Percentiles rank a stretch among this genome's conserved stretches.
These are phyloP conservation scores for Suillus lakei DNA, from an alignment of 768 basidiomycete genomes.

Conservation along the genomic window DNA sequence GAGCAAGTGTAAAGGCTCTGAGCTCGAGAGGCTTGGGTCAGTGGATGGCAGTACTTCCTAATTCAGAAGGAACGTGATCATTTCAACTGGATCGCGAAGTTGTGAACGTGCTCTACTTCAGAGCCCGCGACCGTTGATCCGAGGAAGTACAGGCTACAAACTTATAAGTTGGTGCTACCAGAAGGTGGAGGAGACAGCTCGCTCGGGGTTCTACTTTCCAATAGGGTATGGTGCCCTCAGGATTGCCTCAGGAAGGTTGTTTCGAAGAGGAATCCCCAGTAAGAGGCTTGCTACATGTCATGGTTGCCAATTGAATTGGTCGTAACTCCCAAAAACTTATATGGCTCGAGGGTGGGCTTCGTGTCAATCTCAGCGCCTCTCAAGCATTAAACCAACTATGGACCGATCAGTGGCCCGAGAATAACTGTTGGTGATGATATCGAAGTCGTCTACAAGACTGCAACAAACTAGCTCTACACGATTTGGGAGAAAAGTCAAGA, in stretches of 20 bases:
- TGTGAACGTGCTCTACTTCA: no score
- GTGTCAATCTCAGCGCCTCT: no score
- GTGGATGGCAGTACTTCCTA: no score
- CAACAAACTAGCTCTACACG: neutral
- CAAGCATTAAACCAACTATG: neutral
- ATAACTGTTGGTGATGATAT: neutral
- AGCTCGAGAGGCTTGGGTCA: no score
- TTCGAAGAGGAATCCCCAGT: no score
- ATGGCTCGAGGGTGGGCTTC: neutral
- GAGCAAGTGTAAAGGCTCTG: no score
- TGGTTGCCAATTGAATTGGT: no score
- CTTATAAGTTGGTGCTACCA: neutral
- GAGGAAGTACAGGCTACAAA: neutral
- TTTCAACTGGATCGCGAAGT: no score
- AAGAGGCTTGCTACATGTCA: no score
- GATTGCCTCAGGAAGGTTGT: no score
- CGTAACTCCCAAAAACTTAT: no score
- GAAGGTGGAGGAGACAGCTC: neutral
- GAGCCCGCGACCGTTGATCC: neutral
- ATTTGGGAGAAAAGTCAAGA: neutral
- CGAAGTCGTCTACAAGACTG: neutral
- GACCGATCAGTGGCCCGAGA: neutral
- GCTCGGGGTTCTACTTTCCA: neutral
- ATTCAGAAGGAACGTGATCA: no score
- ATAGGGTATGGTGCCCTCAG: neutral